Evolutionary conservation across 1,284 basidiomycete genomes (phyloP), one percentile per base, ranked within the genome.

Genomic region (Leccinum griseonigrum): DNA sequence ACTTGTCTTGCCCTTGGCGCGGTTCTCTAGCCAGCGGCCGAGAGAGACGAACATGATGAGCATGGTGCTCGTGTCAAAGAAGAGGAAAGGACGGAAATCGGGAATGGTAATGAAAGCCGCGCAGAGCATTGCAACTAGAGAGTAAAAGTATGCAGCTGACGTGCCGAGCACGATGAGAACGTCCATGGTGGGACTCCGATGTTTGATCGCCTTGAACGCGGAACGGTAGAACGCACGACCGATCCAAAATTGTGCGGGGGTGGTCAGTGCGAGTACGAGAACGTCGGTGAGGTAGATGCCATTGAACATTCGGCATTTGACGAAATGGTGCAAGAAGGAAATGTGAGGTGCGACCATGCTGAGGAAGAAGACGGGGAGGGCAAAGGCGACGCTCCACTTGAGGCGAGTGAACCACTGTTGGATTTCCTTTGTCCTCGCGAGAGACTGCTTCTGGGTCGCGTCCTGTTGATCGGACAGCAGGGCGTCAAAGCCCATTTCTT

Each of bases 31-130:
- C 77, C 92, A 98, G 46, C 97, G 88, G 1, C 97, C 97, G 32
- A 99, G 85, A 4, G 94, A 95, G 68, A 98, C 93, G 74, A 99
- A 99, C 76, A 91, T 95, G 82, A 99, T 92, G 61, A 99, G 81
- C 97, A 99, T 99, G 16, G 96, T 97, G 69, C 93, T 96, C 1
- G 97, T 99, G 78, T 99, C 97, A 78, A 99, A 99, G 79, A 98
- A 99, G 34, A 95, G 87, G 72, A 92, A 85, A 1, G 97, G 97
- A 40, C 85, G 87, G 72, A 84, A 92, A 59, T 85, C 83, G 0
- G 86, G 81, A 5, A 86, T 82, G 3, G 78, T 72, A 69, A 86
- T 84, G 77, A 91, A 86, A 26, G 86, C 80, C 38, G 90, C 87
- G 54, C 82, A 80, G 67, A 92, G 66, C 81, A 98, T 86, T 57